Evolutionary conservation across 2,329 filamentous ascomycete species (phyloP).

Genomic region (Fusarium brachygibbosum): DNA sequence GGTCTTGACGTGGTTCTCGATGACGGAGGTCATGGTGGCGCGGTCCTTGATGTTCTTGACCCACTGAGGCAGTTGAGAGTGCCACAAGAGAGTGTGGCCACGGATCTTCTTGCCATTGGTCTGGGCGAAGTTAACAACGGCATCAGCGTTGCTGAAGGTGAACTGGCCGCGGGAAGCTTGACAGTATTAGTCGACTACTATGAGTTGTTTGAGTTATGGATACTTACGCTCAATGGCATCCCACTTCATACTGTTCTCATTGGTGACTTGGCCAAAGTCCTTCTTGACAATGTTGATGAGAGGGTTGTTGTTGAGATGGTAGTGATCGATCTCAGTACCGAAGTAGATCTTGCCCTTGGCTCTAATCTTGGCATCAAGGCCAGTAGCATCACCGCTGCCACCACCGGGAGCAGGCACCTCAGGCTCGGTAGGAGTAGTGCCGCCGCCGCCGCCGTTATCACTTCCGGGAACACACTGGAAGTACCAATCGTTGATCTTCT

Average conservation of each 20-base stretch:
- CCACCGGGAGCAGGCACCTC: background rate
- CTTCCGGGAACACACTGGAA: conserved; percentile 27
- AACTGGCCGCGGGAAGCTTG: conserved; percentile 64
- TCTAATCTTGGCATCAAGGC: conserved; percentile 56
- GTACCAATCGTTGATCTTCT: conserved; percentile 28
- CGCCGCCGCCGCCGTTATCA: background rate
- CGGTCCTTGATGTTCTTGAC: conserved; percentile 69
- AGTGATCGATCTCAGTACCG: conserved; percentile 69
- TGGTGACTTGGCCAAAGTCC: conserved; percentile 74
- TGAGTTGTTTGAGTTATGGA: accelerated
- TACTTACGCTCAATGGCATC: conserved; percentile 56
- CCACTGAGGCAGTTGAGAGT: conserved; percentile 71
- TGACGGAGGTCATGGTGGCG: conserved; percentile 65
- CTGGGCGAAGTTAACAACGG: conserved; percentile 70
- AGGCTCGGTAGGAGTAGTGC: conserved; percentile 2
- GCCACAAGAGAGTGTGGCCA: conserved; percentile 77
- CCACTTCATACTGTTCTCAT: conserved; percentile 81
- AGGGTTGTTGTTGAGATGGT: conserved; percentile 62
- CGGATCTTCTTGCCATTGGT: conserved; percentile 70
- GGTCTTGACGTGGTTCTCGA: conserved; percentile 71
- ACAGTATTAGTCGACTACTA: conserved; percentile 41
- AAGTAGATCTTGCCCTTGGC: conserved; percentile 74
- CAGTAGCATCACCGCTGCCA: background rate
- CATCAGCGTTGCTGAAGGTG: conserved; percentile 71
- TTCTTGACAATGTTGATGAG: conserved; percentile 65